Base-by-base conservation (phyloP, 108 stramenopile species). In the Mediolabrus comicus region DNA sequence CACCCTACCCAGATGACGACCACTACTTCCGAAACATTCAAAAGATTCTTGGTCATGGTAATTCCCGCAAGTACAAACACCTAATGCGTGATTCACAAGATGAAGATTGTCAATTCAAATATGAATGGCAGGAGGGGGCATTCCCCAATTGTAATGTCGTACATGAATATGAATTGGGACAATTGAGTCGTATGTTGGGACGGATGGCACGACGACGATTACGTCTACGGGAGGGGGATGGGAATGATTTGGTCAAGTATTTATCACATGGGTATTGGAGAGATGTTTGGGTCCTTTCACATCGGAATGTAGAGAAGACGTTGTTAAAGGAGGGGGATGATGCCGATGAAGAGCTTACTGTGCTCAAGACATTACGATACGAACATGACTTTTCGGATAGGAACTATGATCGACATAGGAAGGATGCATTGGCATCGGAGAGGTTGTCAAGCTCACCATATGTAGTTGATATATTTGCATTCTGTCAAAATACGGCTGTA, bases 321-420 rank as follows among this genome's bases (percentile, higher is more conserved):
- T 13, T 26, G 14, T 41, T n/a, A 9, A 8, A 22, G 1, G 35
- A 54, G 22, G 9, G 8, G 46, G n/a, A n/a, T n/a, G n/a, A n/a
- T n/a, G n/a, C n/a, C 13, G 24, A 31, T 16, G 75, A 70, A 38
- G 75, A 77, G 39, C 69, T 70, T 26, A 62, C 69, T 13, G 87
- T 82, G 4, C 39, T 87, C 57, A 91, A 91, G 64, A 91, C 90
- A 11, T 56, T 91, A 1, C 67, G 85, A 8, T 73, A 71, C 52
- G 41, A 63, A 0, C 84, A 85, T 51, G 77, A 83, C 29, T 90
- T 86, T 59, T 84, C 87, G 33, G 61, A 80, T 29, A 58, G 86
- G 43, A 87, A 86, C 72, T 87, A 83, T 63, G 90, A 92, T 52
- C 82, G 87, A 19, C 90, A 92, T 74, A 80, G 87, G 9, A 77